A percentile compares a stretch with the other conserved stretches of the same genome.
Conservation (phyloP, 306 rosid species). For the Arachis stenosperma region DNA sequence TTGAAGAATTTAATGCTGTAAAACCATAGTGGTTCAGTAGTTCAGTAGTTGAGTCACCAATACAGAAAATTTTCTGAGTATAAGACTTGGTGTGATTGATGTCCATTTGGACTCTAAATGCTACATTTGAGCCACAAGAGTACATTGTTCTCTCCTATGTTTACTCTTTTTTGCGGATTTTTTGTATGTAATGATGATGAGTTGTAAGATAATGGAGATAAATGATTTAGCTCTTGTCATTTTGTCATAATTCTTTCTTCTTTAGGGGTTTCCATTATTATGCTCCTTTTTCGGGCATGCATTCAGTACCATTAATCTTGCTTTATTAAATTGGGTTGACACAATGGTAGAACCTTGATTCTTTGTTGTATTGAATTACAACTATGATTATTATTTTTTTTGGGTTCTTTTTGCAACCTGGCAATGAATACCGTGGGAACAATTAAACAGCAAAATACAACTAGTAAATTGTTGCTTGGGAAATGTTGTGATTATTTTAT, state of each 20-base stretch:
- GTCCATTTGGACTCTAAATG: conserved; percentile 37
- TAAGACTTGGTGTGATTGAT: conserved; percentile 10
- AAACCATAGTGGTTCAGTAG: conserved; percentile 28
- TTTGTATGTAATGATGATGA: conserved; percentile 8
- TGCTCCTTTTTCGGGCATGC: not conserved
- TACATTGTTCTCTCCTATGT: not conserved
- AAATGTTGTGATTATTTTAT: no score
- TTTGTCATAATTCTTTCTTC: not conserved
- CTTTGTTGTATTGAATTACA: not conserved
- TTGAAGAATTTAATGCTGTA: conserved; percentile 39
- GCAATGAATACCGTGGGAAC: not conserved
- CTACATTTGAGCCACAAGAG: conserved; percentile 33
- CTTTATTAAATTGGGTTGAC: not conserved
- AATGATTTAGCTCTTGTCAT: not conserved
- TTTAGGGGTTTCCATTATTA: not conserved
- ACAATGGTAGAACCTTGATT: not conserved
- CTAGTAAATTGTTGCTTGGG: not conserved
- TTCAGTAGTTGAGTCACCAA: conserved; percentile 3
- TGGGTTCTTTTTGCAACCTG: not conserved
- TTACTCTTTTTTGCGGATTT: not conserved
- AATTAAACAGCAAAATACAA: not conserved
- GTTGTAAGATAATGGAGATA: not conserved
- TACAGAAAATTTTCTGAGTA: conserved; percentile 30
- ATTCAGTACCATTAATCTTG: not conserved
- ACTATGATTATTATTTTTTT: not conserved